Base-by-base conservation (phyloP, 2,329 filamentous ascomycete species). In the Geoglossum cookeanum region DNA sequence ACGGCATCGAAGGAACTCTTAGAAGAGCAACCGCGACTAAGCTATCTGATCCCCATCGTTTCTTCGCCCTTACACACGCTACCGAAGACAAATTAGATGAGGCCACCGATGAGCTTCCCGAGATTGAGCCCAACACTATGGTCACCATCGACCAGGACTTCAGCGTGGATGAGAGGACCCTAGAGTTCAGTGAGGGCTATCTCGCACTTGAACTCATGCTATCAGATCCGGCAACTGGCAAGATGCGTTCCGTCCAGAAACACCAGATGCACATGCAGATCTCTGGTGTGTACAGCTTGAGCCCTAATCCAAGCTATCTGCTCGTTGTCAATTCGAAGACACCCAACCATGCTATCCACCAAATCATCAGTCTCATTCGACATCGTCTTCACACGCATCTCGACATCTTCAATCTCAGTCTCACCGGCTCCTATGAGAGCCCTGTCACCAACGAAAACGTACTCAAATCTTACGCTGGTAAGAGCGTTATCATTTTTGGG, bases 241-340 rank as follows among this genome's bases (percentile, higher is more conserved):
- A 15, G 8, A 35, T 57, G 29, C 52, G 60, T 15, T 55, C 58
- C 4, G 47, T 62, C 29, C 58, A 58, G 49, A 45, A 33, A 17
- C 45, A 60, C 45, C 33, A n/a, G 48, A 58, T 62, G 37, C 47
- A 56, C 32, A 60, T 62, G 44, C 61, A 62, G 42, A 60, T 61
- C 17, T 59, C 61, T 2, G 56, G 55, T 7, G 57, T 17, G 17
- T 62, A 62, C 37, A 15, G 51, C 6, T 53, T 59, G 15, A 58
- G 58, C 33, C 53, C 55, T 4, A 53, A 42, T 3, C 58, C 60
- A 6, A 53, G 42, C n/a, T 62, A 56, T 56, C 53, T 62, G 13
- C 59, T 62, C 15, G 61, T 62, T 1, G 58, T 61, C 54, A 62
- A 62, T 45, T 58, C 57, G 3, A 45, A 56, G 37, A 61, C 61